A percentile compares a stretch with the other conserved stretches of the same genome.
Evolutionary conservation across 495 filamentous ascomycete species (phyloP).

Genomic region (Penicillium verhagenii): DNA sequence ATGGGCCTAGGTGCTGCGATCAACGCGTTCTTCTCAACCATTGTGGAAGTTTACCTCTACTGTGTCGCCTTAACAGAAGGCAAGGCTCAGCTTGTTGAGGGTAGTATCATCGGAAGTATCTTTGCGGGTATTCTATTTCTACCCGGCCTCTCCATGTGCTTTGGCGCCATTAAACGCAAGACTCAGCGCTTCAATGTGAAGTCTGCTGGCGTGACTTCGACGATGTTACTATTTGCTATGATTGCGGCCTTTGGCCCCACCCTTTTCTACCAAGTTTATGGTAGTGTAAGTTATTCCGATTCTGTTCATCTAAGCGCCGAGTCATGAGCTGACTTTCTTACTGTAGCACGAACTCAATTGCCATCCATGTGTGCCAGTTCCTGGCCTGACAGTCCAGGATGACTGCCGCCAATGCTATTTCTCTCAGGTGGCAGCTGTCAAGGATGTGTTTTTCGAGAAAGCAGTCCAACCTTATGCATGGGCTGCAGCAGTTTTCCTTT

Average conservation of each 20-base stretch:
- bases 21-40: constrained; percentile 98
- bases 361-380: constrained; percentile 62
- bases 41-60: constrained; percentile 98
- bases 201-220: constrained; percentile 95
- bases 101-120: constrained; percentile 95
- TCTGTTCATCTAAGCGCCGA: neutral
- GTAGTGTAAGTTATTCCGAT: constrained; percentile 63
- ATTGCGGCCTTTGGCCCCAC: constrained; percentile 98
- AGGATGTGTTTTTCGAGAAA: constrained; percentile 82
- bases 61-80: constrained; percentile 91
- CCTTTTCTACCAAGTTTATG: constrained; percentile 99
- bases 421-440: constrained; percentile 78
- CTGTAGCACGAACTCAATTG: constrained; percentile 87
- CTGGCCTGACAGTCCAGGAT: constrained; percentile 46
- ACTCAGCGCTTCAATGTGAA: constrained; percentile 98
- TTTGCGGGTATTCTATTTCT: constrained; percentile 96
- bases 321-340: constrained; percentile 22
- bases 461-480: constrained; percentile 94
- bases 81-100: constrained; percentile 90
- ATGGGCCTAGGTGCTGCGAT: constrained; percentile 99
- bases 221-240: constrained; percentile 95
- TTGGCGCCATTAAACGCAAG: constrained; percentile 95
- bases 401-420: constrained; percentile 93
- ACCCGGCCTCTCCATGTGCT: constrained; percentile 98
- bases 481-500: constrained; percentile 78